Conservation (phyloP, 805 yeast species). For the Cyberlindnera sargentensis region DNA sequence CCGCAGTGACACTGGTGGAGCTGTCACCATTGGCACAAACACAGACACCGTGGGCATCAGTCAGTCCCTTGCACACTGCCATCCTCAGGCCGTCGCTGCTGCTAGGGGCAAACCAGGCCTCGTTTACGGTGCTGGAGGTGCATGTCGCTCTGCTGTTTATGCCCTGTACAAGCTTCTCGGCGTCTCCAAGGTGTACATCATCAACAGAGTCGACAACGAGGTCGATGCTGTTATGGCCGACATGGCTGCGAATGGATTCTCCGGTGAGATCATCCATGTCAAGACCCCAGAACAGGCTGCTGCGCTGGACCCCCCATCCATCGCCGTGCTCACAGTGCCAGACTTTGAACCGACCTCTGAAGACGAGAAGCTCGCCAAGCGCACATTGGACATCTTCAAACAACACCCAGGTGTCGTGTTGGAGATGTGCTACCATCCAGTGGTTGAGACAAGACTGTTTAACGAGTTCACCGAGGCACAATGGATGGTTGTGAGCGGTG, state of each 20-base stretch:
- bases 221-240: constrained; percentile 12
- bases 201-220: constrained; percentile 20
- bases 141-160: constrained; percentile 22
- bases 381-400: constrained; percentile 18
- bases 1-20: constrained; percentile 2
- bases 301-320: constrained; percentile 11
- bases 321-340: constrained; percentile 21
- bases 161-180: constrained; percentile 19
- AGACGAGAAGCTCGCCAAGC: constrained; percentile 17
- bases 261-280: constrained; percentile 21
- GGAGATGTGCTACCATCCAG: constrained; percentile 24
- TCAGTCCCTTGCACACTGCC: constrained; percentile 16
- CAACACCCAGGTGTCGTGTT: constrained; percentile 16
- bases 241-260: constrained; percentile 18
- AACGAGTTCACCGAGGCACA: constrained; percentile 9
- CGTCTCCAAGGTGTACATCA: constrained; percentile 19
- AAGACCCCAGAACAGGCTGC: constrained; percentile 16
- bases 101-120: constrained; percentile 16
- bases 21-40: constrained; percentile 19
- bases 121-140: constrained; percentile 24
- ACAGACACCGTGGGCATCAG: constrained; percentile 23
- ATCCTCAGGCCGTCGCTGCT: constrained; percentile 12
- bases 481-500: constrained; percentile 22
- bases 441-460: constrained; percentile 15
- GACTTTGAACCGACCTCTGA: constrained; percentile 14